Base-by-base conservation (phyloP, 768 basidiomycete species). In the Lactifluus pinguis region DNA sequence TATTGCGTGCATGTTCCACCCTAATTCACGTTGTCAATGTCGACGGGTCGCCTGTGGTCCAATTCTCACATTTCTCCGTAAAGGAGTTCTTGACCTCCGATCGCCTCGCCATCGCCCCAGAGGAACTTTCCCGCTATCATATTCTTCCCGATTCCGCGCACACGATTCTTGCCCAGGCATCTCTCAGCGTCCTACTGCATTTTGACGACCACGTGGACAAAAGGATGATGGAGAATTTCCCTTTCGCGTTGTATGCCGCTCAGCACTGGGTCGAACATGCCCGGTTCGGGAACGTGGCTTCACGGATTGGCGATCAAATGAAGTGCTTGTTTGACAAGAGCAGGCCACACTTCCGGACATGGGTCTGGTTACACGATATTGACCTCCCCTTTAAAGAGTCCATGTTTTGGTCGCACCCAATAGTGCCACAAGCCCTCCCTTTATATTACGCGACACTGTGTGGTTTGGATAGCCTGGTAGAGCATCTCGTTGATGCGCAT, bases 51-150 rank as follows among this genome's bases (percentile, higher is more conserved):
- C 42, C 34, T 8, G 39, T 56, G 0, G 54, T 56, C 1, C 60
- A 61, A 13, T 61, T 61, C 15, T 30, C 54, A 0, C 60, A 61
- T 44, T 55, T 55, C 32, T 45, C 60, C 0, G 60, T 61, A 5
- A 61, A 51, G 13, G 60, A 61, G 14, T 61, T 52, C 34, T 41
- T 61, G 34, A 47, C 45, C 7, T 61, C 55, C 0, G 25, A 52
- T 30, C 55, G 49, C 8, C 49, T 61, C 5, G 41, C 39, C 11
- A 47, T 17, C 1, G 19, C 52, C 11, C 1, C 4, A 19, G 17
- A 9, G 34, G 10, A n/a, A 13, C 2, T 47, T 21, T 29, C 49
- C 17, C 32, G 34, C 1, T 61, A 50, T 25, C 30, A 52, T 15
- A 10, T 57, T 21, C 1, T 17, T 25, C 49, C 34, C 3, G 30